Evolutionary conservation across 2,329 filamentous ascomycete species (phyloP).

Genomic region (Fusarium sp.): DNA sequence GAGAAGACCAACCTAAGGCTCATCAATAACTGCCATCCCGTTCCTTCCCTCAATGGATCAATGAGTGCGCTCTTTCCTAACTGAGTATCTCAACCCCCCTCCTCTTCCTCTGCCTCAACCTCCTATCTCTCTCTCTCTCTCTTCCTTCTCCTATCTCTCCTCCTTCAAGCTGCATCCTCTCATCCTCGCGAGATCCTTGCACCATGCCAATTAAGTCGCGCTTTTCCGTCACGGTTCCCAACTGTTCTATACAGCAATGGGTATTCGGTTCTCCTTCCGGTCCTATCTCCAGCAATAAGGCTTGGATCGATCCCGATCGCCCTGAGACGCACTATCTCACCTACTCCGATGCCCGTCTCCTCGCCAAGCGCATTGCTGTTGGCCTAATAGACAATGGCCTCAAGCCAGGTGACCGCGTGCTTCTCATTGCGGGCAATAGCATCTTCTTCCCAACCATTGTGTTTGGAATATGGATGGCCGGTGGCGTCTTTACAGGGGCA

Average conservation of each 20-base stretch:
- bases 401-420: conserved; percentile 74
- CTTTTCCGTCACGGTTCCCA: conserved; percentile 58
- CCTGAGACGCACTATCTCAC: conserved; percentile 77
- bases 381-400: conserved; percentile 75
- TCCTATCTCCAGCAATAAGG: conserved; percentile 56
- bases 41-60: background rate
- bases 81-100: background rate
- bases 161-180: background rate
- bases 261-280: conserved; percentile 63
- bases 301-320: conserved; percentile 73
- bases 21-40: background rate
- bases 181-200: conserved; percentile 2
- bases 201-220: conserved; percentile 62
- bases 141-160: background rate
- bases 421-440: conserved; percentile 80
- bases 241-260: conserved; percentile 66
- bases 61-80: background rate
- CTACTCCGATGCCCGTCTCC: conserved; percentile 72
- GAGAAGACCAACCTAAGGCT: background rate
- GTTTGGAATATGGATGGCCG: conserved; percentile 81
- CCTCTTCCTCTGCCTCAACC: background rate
- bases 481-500: conserved; percentile 81
- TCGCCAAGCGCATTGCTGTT: conserved; percentile 78
- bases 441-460: conserved; percentile 79
- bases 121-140: background rate